Evolutionary conservation across 805 yeast species (phyloP), one percentile per base, ranked within the genome.

Genomic region (Pichia eremophila): DNA sequence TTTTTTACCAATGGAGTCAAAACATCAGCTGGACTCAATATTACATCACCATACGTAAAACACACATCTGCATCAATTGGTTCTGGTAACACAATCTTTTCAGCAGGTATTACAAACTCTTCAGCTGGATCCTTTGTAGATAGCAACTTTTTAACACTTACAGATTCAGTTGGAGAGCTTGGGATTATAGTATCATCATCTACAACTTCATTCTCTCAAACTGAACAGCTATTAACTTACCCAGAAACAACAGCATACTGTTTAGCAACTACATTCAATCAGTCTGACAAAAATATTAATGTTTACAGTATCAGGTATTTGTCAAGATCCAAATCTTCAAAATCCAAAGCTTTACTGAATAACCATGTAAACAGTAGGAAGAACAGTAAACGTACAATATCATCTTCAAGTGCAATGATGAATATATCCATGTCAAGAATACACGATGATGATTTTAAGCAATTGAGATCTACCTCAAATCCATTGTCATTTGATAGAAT

Each of bases 151-250:
- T 69, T 87, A 46, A 79, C 95, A 0, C 60, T 88, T 49, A 72
- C 80, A 1, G 95, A 86, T 59, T 91, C 95, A 0, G 66, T 83
- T 51, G 76, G 78, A 2, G 93, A 86, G 5, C 72, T 85, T 48
- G 88, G 95, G 2, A 67, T 78, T 5, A 75, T 88, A 5, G 78
- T 80, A 1, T 79, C 91, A 0, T 78, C 88, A 0, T 79, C 89
- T 2, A 80, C 84, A 0, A 75, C 87, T 0, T 75, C 79, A 3
- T 75, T 85, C 29, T 72, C 85, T 0, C 62, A 76, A 2, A 66
- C 69, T 43, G 93, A 85, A 57, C 73, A 71, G 45, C 59, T 85
- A 31, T 57, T 82, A 27, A 63, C 69, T 37, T 82, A 81, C 56
- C 89, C 88, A 0, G 48, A 53, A 6, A 47, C 58, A 4, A 62